Evolutionary conservation across 108 stramenopile species (phyloP).

Genomic region (Cylindrotheca fusiformis): DNA sequence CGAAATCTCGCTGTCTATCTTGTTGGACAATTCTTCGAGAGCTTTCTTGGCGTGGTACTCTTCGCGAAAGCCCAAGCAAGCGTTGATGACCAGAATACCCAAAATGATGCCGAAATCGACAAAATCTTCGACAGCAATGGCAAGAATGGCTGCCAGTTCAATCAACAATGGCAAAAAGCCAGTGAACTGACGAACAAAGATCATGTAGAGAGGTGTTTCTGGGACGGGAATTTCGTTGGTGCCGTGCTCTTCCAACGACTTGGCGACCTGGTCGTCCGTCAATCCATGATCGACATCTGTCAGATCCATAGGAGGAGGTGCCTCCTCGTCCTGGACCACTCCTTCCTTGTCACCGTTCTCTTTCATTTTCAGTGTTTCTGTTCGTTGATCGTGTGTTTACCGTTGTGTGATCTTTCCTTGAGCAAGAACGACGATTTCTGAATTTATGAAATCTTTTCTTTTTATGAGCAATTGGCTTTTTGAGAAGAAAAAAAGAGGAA

Average conservation of each 20-base stretch:
- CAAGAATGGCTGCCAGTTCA: slow-evolving; percentile 42
- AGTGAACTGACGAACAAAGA: slow-evolving; percentile 50
- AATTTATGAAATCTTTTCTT: too few species aligned
- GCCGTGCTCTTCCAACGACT: slow-evolving; percentile 25
- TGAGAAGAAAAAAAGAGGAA: too few species aligned
- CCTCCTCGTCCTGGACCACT: slow-evolving; percentile 4
- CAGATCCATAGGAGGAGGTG: too few species aligned
- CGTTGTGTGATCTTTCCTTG: too few species aligned
- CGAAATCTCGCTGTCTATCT: slow-evolving; percentile 53
- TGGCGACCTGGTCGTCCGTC: slow-evolving; percentile 24
- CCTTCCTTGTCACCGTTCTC: slow-evolving; percentile 14
- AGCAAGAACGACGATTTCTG: too few species aligned
- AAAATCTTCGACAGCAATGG: slow-evolving; percentile 33
- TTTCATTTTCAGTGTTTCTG: too few species aligned
- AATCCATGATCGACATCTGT: slow-evolving; percentile 25
- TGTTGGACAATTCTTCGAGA: slow-evolving; percentile 48
- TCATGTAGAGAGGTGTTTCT: slow-evolving; percentile 24
- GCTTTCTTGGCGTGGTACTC: slow-evolving; percentile 73
- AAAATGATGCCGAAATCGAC: slow-evolving; percentile 36
- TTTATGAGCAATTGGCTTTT: too few species aligned
- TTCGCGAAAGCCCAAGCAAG: slow-evolving; percentile 64
- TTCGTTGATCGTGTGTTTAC: too few species aligned
- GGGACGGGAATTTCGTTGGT: slow-evolving; percentile 42
- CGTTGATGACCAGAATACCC: slow-evolving; percentile 68
- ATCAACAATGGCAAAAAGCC: slow-evolving; percentile 48